These are phyloP conservation scores for Eucalyptus shirleyi DNA, from an alignment of 345 rosid genomes.

Conservation along the genomic window DNA sequence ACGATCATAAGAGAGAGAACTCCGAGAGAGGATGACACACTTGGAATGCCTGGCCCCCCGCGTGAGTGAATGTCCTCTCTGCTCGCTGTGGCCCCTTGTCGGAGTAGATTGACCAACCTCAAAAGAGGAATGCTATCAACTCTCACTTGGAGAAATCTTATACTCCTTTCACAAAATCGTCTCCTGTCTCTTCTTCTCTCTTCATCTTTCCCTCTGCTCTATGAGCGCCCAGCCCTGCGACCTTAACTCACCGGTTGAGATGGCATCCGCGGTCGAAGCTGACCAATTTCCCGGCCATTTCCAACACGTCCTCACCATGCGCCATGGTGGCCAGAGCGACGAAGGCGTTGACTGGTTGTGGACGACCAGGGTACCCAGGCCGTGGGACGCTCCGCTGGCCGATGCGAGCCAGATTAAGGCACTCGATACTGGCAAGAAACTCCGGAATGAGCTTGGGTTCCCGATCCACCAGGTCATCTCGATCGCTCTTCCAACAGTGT, in stretches of 20 bases:
- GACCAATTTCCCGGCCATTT: background rate
- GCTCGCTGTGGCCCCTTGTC: too few species aligned
- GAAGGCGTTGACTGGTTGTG: conserved; percentile 29
- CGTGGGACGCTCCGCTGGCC: conserved; percentile 70
- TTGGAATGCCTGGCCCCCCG: too few species aligned
- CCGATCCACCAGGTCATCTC: conserved; percentile 72
- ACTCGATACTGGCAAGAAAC: conserved; percentile 25
- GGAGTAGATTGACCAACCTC: too few species aligned
- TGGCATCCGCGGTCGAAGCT: background rate
- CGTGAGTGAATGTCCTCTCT: too few species aligned
- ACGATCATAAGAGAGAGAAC: too few species aligned
- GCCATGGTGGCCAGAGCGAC: conserved; percentile 80
- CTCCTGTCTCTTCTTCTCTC: background rate
- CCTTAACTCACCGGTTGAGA: background rate
- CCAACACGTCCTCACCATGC: conserved; percentile 70
- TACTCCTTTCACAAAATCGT: too few species aligned
- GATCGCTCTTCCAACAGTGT: conserved; percentile 71
- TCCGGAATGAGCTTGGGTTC: conserved; percentile 27
- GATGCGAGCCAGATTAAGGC: conserved; percentile 40
- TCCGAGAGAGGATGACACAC: too few species aligned
- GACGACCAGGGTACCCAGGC: conserved; percentile 37
- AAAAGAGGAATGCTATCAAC: too few species aligned
- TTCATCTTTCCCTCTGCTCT: background rate
- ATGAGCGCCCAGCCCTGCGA: background rate
- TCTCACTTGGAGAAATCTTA: too few species aligned